Conservation (phyloP, 768 basidiomycete genomes). For the Albatrellus ellisii region DNA sequence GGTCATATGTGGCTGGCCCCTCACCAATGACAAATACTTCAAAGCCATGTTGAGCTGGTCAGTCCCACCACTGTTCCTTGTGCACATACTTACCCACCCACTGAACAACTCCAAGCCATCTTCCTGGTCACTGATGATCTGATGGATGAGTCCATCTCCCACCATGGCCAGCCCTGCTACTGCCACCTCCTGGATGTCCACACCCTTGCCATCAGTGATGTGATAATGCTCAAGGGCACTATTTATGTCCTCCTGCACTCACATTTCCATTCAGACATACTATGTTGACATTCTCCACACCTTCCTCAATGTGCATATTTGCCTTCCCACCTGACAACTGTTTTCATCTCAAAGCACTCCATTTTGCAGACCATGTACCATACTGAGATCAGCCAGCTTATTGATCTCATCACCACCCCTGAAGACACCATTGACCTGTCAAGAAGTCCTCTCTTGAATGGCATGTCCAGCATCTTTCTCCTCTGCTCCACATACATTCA, state of each 20-base stretch:
- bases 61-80: too few species aligned
- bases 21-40: too few species aligned
- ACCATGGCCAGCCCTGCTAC: constrained; percentile 91
- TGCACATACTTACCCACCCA: too few species aligned
- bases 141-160: constrained; percentile 88
- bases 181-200: constrained; percentile 59
- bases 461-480: constrained; percentile 27
- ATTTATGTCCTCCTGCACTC: constrained; percentile 84
- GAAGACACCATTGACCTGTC: constrained; percentile 77
- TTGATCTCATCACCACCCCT: constrained; percentile 89
- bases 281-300: constrained; percentile 86
- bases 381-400: constrained; percentile 91
- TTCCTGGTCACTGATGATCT: constrained; percentile 96
- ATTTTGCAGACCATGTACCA: constrained; percentile 62
- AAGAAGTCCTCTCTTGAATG: constrained; percentile 83
- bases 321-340: neutral
- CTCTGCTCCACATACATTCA: neutral
- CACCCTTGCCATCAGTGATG: constrained; percentile 88
- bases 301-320: constrained; percentile 67
- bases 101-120: constrained; percentile 91
- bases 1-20: too few species aligned
- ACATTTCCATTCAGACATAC: constrained; percentile 69
- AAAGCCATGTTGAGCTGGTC: too few species aligned
- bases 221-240: constrained; percentile 89
- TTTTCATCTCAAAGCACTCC: neutral